These are phyloP conservation scores for Apiospora phragmitis DNA, from an alignment of 2,329 filamentous ascomycete species.

Conservation along the genomic window DNA sequence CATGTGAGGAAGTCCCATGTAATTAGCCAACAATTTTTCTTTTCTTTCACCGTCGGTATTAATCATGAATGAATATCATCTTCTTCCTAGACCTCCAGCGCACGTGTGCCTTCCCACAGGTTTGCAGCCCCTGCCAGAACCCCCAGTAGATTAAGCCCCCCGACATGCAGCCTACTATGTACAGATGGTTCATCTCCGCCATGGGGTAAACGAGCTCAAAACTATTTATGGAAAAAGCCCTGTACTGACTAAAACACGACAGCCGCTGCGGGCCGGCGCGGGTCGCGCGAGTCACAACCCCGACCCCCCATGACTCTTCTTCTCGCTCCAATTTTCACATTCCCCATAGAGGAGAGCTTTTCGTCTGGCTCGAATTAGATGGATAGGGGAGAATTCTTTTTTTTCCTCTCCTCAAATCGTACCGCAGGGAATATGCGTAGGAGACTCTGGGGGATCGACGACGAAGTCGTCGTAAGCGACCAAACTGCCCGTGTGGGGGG, in stretches of 20 bases:
- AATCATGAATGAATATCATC: not conserved
- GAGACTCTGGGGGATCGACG: not conserved
- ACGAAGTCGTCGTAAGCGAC: constrained; percentile 7
- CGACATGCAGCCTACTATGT: not conserved
- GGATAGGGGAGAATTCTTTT: not conserved
- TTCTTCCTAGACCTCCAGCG: not conserved
- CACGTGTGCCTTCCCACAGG: not conserved
- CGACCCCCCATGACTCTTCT: not conserved
- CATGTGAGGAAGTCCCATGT: not conserved
- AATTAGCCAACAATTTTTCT: not conserved
- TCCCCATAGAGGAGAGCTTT: no score
- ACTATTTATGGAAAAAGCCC: not conserved
- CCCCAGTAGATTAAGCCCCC: not conserved
- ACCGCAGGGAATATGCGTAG: not conserved
- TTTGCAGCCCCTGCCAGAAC: not conserved
- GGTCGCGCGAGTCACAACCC: not conserved
- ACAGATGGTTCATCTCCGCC: not conserved
- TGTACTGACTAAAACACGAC: not conserved
- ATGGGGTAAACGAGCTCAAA: not conserved
- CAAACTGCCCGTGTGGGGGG: not conserved
- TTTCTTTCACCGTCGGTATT: not conserved
- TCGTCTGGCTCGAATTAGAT: not conserved
- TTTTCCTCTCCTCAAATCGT: not conserved
- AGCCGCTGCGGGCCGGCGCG: not conserved
- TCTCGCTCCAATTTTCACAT: not conserved